Evolutionary conservation across 805 yeast genomes (phyloP), one percentile per base, ranked within the genome.

Genomic region (Priceomyces carsonii): DNA sequence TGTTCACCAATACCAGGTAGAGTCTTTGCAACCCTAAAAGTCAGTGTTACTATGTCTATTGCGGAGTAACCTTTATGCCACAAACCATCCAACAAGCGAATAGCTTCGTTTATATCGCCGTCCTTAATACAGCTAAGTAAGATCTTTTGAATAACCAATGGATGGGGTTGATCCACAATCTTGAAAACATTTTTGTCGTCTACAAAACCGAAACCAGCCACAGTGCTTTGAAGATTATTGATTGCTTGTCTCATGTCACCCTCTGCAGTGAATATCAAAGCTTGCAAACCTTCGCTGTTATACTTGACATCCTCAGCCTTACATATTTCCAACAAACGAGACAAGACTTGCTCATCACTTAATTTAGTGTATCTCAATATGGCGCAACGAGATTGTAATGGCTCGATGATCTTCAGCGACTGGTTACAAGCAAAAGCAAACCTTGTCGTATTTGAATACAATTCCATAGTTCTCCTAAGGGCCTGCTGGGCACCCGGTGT

Each of bases 221-320:
- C 91, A 0, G 97, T 89, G 52, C 95, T 82, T 57, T 93, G 99
- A 40, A 93, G 59, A 60, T 93, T 93, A 55, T 93, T 93, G 31
- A 93, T 77, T 0, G 98, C 99, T 61, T 93, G 99, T 59, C 99
- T 80, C 99, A 93, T 91, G 57, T 93, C 99, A 40, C 99, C 99
- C 55, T 93, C 99, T 0, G 96, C 95, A 0, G 97, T 83, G 63
- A 93, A 93, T 10, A 93, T 80, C 40, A 93, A 72, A 0, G 99
- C 98, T 47, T 88, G 88, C 22, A 93, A 63, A 0, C 99, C 99
- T 58, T 88, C 96, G 42, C 88, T 85, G 12, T 90, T 79, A 59
- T 78, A 85, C 52, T 87, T 69, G 9, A 91, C 85, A 28, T 79
- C 57, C 57, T 93, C 98, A 2, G 61, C 51, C 45, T 81, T 71